Base-by-base conservation (phyloP, 1,139 yeast genomes). In the Kurtzmaniella quercitrusa region DNA sequence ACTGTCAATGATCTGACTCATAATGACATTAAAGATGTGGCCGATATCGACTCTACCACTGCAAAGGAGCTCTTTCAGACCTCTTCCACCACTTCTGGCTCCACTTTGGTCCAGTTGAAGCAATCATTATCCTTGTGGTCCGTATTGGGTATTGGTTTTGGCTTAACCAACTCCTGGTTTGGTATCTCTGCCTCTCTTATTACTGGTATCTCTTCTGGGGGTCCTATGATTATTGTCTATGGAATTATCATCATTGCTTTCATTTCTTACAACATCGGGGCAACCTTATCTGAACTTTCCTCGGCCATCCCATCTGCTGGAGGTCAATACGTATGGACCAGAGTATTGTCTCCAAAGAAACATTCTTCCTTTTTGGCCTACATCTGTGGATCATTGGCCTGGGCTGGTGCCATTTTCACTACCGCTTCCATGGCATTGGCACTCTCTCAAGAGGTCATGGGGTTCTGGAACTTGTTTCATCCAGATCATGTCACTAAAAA, bases 121-220 rank as follows among this genome's bases (percentile, higher is more conserved):
- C 23, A 41, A 25, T 29, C 44, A 6, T 43, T 43, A 18, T 43
- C 79, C 17, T 66, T 77, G 38, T 69, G 77, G 65, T 76, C 84
- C 1, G 70, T 81, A 8, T 63, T 81, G 21, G 85, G 85, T 46
- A 82, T 82, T 46, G 87, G 87, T 3, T 82, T 82, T 54, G 86
- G 86, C 19, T 62, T 82, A 45, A 82, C 88, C 23, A 81, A 81
- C 63, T 80, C 85, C 8, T 81, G 87, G 87, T 78, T 80, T 48
- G 86, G 87, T 47, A 78, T 81, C 44, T 79, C 84, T 14, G 81
- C 85, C 1, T 77, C 85, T 11, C 69, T 81, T 59, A 70, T 80
- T 45, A 77, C 85, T 17, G 84, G 85, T 55, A 79, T 81, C 45
- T 66, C 72, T 45, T 77, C 85, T 23, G 86, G 86, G 50, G 89